Base-by-base conservation (phyloP, 352 stramenopile species). In the Pythium scleroteichum region DNA sequence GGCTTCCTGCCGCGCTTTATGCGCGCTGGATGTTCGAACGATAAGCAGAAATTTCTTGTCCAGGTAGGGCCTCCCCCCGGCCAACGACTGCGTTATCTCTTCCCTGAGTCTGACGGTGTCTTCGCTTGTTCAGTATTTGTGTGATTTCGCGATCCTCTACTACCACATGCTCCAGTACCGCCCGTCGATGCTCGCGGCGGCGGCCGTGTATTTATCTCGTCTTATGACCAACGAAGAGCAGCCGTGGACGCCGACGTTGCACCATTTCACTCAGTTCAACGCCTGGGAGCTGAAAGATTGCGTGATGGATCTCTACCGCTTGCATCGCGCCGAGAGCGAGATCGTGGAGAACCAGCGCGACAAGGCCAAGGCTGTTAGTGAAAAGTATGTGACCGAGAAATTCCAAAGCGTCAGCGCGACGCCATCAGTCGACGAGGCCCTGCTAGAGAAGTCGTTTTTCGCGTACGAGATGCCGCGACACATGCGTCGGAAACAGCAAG, bases 201-300 rank as follows among this genome's bases (percentile, higher is more conserved):
- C 85, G 50, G 79, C 81, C 24, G 76, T 92, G 41, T 94, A 91
- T 64, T 75, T 94, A 42, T 76, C 76, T 49, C 82, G 80, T 29
- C 38, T 94, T 33, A 87, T 86, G 66, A 89, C 77, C 9, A 71
- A 69, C 22, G 81, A 89, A 61, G 62, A 69, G 19, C 71, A 89
- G 40, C 55, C 79, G 4, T 91, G 84, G 85, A 91, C 75, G 6
- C 85, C 85, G n/a, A 94, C 82, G 51, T 66, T 94, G 17, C 82
- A 94, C 55, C 84, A 94, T 53, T 79, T 87, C 35, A 85, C 80
- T 19, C 70, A 79, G 74, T 94, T 88, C 67, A 94, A 88, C 51
- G 68, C 80, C 24, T 71, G 73, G 60, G 77, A 94, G 41, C 56
- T 94, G 33, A 65, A 85, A 40, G 72, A 78, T 32, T 94, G 85